Base-by-base conservation (phyloP, 1,139 yeast genomes). In the Kodamaea plutei region DNA sequence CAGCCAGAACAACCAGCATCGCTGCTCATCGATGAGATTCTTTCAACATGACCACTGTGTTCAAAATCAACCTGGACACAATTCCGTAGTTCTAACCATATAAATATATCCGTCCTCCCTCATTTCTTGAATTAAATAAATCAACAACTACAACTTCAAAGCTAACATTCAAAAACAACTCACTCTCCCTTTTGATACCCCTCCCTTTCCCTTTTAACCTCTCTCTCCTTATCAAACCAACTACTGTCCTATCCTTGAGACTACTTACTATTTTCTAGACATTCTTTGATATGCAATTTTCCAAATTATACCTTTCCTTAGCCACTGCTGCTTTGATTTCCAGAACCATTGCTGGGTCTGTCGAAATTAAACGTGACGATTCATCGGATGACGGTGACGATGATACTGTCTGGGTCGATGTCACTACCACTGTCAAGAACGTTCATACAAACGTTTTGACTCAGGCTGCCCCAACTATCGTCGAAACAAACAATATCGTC, bases 381-480 rank as follows among this genome's bases (percentile, higher is more conserved):
- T 32, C 36, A 14, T 34, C 28, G 15, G 35, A 33, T 27, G 43
- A 39, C 18, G 48, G 49, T 28, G 56, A 54, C 33, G 61, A 56
- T 26, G 62, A 48, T 34, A 56, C 52, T 4, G 64, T 62, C 17
- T 44, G 62, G 22, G 63, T 65, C 29, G 58, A 57, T 25, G 45
- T 65, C 34, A 58, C 61, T 37, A 58, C 58, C 8, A 66, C 72
- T 4, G 61, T 64, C 15, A 60, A 61, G 34, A 50, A 56, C 27
- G 42, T 52, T 13, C 48, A 56, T 20, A 66, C 73, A 11, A 57
- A 59, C 39, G 46, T 50, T 30, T 52, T 57, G 24, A 51, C 59
- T 13, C 67, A 64, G 7, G 43, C 55, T 34, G 69, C 64, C 13
- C 40, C 52, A 14, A 52, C 56, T 20, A 36, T 49, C 3, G 63